Evolutionary conservation across 495 filamentous ascomycete genomes (phyloP).

Genomic region (Daldinia childiae): DNA sequence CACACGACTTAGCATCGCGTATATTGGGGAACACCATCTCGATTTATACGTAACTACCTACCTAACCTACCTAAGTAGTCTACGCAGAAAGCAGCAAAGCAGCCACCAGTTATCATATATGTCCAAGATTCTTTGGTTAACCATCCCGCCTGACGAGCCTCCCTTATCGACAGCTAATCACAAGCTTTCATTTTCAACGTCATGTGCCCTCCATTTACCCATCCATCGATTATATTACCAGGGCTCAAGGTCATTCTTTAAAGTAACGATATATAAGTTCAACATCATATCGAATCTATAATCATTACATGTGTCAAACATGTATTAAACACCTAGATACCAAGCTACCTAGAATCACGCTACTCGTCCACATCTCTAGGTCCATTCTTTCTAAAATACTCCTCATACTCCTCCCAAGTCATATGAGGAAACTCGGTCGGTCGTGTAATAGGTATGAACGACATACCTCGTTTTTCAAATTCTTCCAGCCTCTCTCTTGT

Average conservation of each 20-base stretch:
- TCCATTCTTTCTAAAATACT: constrained; percentile 56
- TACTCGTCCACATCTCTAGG: constrained; percentile 56
- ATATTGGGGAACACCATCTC: neutral
- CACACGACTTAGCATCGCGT: neutral
- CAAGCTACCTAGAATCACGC: neutral
- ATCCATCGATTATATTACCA: neutral
- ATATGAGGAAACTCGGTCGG: constrained; percentile 58
- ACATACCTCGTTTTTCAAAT: constrained; percentile 57
- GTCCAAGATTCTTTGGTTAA: neutral
- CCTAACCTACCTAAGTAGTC: too few species aligned
- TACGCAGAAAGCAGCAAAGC: neutral
- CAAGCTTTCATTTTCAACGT: neutral
- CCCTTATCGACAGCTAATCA: constrained; percentile 27
- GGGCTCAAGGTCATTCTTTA: neutral
- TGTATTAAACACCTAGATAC: too few species aligned
- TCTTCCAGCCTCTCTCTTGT: constrained; percentile 61
- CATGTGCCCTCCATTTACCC: neutral
- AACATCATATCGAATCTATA: neutral
- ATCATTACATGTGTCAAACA: neutral
- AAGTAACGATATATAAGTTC: neutral
- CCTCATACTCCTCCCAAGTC: constrained; percentile 58
- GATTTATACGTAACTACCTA: neutral
- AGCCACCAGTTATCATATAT: neutral
- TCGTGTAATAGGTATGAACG: constrained; percentile 61
- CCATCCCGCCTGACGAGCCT: constrained; percentile 20